Conservation (phyloP, 2,329 filamentous ascomycete genomes). For the Aspergillus melleus region DNA sequence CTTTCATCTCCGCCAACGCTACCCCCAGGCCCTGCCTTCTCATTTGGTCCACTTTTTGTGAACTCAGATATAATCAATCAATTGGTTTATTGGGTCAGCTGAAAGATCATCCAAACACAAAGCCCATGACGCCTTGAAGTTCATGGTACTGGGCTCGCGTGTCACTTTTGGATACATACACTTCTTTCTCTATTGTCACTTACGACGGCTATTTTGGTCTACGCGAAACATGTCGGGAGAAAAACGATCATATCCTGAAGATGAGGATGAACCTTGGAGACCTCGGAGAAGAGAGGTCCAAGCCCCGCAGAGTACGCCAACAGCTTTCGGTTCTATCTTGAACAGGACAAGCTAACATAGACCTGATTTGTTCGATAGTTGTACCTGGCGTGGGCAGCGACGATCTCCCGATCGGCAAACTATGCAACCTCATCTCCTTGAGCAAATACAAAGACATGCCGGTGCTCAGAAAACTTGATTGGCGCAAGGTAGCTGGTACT, state of each 20-base stretch:
- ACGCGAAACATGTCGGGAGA: neutral
- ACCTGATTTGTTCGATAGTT: neutral
- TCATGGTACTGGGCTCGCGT: neutral
- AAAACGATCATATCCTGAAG: neutral
- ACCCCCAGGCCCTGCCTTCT: no score
- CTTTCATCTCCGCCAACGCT: no score
- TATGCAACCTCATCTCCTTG: neutral
- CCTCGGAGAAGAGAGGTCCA: neutral
- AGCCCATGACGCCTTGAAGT: no score
- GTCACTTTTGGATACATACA: neutral
- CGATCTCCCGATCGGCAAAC: neutral
- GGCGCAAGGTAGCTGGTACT: neutral
- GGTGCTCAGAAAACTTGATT: neutral
- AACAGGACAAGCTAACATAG: neutral
- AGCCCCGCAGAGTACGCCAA: neutral
- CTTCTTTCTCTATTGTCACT: neutral
- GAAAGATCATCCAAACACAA: no score
- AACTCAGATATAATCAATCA: no score
- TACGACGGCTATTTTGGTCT: no score
- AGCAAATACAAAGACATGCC: neutral
- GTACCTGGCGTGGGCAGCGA: neutral
- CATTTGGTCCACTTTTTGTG: no score
- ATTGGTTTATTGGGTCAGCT: no score
- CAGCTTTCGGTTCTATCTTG: neutral
- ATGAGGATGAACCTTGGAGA: neutral